Evolutionary conservation across 768 basidiomycete species (phyloP).

Genomic region (Artomyces pyxidatus): DNA sequence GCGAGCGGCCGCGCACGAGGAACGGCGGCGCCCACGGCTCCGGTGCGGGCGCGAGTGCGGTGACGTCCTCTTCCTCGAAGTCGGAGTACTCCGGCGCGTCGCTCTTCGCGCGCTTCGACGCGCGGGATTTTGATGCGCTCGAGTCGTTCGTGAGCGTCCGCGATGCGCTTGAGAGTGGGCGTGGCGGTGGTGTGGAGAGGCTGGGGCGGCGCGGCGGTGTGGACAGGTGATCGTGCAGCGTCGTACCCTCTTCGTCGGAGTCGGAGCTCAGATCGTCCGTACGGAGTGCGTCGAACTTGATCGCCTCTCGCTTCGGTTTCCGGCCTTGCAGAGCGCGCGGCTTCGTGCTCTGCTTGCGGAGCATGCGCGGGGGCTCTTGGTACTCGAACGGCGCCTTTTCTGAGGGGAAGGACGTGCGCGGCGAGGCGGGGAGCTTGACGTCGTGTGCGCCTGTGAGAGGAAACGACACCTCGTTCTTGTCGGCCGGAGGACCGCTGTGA

Average conservation of each 20-base stretch:
- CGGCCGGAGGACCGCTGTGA: slow-evolving; percentile 7
- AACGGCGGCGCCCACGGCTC: slow-evolving; percentile 43
- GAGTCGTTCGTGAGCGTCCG: slow-evolving; percentile 19
- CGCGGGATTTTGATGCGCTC: slow-evolving; percentile 10
- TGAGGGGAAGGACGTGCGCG: slow-evolving; percentile 2
- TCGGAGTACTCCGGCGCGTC: slow-evolving; percentile 24
- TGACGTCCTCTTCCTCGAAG: slow-evolving; percentile 24
- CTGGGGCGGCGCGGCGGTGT: no score
- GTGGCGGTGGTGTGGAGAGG: no score
- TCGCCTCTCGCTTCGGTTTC: slow-evolving; percentile 36
- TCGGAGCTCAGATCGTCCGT: slow-evolving; percentile 36
- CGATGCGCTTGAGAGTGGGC: slow-evolving; percentile 15
- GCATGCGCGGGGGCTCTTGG: background rate
- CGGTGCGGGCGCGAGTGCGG: background rate
- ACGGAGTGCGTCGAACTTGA: slow-evolving; percentile 27
- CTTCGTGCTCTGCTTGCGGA: slow-evolving; percentile 1
- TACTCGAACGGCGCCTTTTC: background rate
- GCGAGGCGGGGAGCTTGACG: slow-evolving; percentile 2
- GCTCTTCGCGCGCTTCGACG: slow-evolving; percentile 2
- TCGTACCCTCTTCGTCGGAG: slow-evolving; percentile 33
- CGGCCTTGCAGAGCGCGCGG: slow-evolving; percentile 13
- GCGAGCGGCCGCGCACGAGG: slow-evolving; percentile 30
- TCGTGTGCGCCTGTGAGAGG: slow-evolving; percentile 5
- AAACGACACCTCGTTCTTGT: background rate
- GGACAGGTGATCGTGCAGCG: slow-evolving; percentile 15